Evolutionary conservation across 139 green algal species (phyloP).

Genomic region (Closterium sp.): DNA sequence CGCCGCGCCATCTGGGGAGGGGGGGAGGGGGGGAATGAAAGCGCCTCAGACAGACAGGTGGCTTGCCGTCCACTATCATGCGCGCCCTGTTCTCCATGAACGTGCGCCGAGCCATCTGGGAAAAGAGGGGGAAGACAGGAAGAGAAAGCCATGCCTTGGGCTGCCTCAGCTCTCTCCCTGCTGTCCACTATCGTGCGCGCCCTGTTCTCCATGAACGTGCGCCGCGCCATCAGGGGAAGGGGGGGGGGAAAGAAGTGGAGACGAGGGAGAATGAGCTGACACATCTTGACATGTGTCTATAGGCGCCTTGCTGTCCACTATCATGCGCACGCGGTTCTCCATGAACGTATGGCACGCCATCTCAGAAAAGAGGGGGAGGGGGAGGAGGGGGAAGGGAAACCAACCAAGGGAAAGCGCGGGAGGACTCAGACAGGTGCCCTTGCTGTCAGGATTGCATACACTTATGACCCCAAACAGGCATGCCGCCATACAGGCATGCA

Average conservation of each 20-base stretch:
- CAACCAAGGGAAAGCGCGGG: not conserved
- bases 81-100: slow-evolving; percentile 30
- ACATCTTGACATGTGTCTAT: not conserved
- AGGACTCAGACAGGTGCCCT: too few relatives aligned
- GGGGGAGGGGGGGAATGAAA: not conserved
- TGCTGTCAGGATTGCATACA: too few relatives aligned
- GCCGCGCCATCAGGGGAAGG: not conserved
- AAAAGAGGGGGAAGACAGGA: not conserved
- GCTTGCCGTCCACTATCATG: slow-evolving; percentile 17
- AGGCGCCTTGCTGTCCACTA: not conserved
- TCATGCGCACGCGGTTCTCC: slow-evolving; percentile 17
- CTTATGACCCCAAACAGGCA: too few relatives aligned
- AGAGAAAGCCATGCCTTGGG: not conserved
- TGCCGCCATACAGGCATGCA: not conserved
- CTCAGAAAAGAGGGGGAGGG: not conserved
- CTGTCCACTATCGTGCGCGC: slow-evolving; percentile 4
- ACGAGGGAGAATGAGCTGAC: too few relatives aligned
- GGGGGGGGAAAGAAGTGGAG: not conserved
- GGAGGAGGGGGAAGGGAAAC: not conserved
- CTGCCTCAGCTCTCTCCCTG: not conserved
- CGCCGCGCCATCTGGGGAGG: not conserved
- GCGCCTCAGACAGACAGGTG: not conserved
- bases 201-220: slow-evolving; percentile 8
- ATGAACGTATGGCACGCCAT: not conserved
- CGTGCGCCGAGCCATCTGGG: not conserved